Conservation (phyloP, 2,329 filamentous ascomycete genomes). For the Trichoderma sp. region DNA sequence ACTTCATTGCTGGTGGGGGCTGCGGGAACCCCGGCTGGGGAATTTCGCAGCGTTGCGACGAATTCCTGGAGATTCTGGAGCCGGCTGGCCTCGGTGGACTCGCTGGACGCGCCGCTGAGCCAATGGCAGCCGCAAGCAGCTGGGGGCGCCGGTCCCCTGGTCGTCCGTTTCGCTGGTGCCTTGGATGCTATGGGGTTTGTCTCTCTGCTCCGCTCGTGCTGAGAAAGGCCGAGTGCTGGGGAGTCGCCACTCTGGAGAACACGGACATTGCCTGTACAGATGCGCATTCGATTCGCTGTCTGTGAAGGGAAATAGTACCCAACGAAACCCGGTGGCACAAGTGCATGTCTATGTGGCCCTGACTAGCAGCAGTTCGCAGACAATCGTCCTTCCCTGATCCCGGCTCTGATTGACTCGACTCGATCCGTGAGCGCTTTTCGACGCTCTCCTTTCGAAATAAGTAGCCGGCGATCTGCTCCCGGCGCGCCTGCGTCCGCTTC, state of each 20-base stretch:
- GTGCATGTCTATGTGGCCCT: not conserved
- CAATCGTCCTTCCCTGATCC: not conserved
- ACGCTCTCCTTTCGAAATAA: constrained; percentile 9
- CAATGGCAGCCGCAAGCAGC: constrained; percentile 27
- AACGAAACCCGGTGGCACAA: not conserved
- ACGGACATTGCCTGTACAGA: not conserved
- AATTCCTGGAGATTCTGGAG: constrained; percentile 29
- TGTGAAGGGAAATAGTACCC: not conserved
- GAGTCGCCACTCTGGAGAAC: constrained; percentile 21
- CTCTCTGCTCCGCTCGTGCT: constrained; percentile 14
- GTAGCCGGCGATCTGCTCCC: constrained; percentile 25
- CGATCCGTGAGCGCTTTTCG: constrained; percentile 24
- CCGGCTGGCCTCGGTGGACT: constrained; percentile 8
- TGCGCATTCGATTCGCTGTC: not conserved
- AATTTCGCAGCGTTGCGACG: constrained; percentile 10
- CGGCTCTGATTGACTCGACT: no score
- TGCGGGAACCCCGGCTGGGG: constrained; percentile 30
- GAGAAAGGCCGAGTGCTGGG: constrained; percentile 18
- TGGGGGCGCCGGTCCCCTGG: constrained; percentile 1
- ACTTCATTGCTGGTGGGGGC: constrained; percentile 26
- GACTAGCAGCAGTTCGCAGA: constrained; percentile 25
- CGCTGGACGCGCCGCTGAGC: not conserved
- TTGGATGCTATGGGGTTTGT: not conserved
- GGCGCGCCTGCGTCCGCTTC: constrained; percentile 15
- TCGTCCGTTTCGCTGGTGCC: constrained; percentile 27